Evolutionary conservation across 73 alveolate genomes (phyloP).

Genomic region (Tetrahymena thermophila): DNA sequence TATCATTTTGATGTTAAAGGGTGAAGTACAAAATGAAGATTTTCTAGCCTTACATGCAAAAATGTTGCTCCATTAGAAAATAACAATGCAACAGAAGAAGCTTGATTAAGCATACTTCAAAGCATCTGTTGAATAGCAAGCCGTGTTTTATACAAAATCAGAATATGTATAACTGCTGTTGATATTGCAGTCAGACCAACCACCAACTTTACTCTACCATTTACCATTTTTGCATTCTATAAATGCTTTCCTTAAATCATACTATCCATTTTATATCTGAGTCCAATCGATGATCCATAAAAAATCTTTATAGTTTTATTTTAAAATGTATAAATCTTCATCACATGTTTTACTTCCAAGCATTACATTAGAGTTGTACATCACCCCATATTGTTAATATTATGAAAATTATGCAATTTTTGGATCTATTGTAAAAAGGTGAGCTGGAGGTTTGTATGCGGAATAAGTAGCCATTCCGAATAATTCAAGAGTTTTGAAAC

Average conservation of each 20-base stretch:
- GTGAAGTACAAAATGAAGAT: neutral
- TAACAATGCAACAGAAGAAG: slow-evolving; percentile 64
- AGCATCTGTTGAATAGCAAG: slow-evolving; percentile 89
- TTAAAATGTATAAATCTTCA: neutral
- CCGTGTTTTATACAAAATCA: slow-evolving; percentile 8
- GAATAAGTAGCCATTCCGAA: too few species aligned
- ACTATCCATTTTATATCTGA: neutral
- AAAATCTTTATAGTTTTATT: neutral
- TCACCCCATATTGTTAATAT: neutral
- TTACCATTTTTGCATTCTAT: neutral
- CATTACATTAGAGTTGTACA: neutral
- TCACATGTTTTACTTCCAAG: neutral
- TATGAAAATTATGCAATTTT: neutral
- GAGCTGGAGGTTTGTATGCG: too few species aligned
- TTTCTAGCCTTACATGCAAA: neutral
- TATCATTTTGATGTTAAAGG: neutral
- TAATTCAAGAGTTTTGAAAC: too few species aligned
- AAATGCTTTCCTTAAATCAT: neutral
- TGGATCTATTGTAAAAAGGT: neutral
- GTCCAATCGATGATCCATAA: neutral
- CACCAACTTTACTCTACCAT: neutral
- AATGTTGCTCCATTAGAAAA: neutral
- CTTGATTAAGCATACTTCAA: slow-evolving; percentile 80
- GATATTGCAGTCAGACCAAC: neutral
- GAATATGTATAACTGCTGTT: neutral